Evolutionary conservation across 2,329 filamentous ascomycete genomes (phyloP), one percentile per base, ranked within the genome.

Genomic region (Diplodia intermedia): DNA sequence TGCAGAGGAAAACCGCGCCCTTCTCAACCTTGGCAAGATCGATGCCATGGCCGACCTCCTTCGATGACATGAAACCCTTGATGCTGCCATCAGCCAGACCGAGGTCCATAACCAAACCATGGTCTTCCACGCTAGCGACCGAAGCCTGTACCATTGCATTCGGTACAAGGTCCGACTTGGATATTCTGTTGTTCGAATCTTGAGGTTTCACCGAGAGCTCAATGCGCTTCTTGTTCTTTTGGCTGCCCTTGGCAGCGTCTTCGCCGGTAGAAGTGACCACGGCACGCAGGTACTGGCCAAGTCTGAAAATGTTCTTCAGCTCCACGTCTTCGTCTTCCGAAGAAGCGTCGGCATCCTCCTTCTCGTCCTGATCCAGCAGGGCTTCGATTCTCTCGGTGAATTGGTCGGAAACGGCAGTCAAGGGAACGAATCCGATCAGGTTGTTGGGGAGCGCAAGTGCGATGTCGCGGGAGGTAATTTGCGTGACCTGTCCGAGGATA

Each of bases 81-180:
- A 94, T 78, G 47, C 87, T 85, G 38, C 85, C 81, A 65, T 89
- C 87, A 43, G 89, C 84, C 7, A 98, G 83, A 20, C 93, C 93
- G 47, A 98, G 81, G 73, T 97, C 93, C 93, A 99, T 97, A 67
- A 98, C 88, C 68, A 95, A 86, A 70, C 95, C 95, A 75, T 97
- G 94, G 74, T 99, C 96, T 79, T 99, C 94, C n/a, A 96, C 90
- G 79, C 94, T 99, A 62, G 86, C 81, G 31, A 99, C 90, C 0
- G 93, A 90, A 1, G 93, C 94, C 85, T 98, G 96, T 23, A 98
- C 83, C 55, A 91, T 93, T 71, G 84, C 86, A 75, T 97, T 90
- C 50, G 86, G 80, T 11, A 95, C 88, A 11, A 97, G 80, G 73
- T 93, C 92, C 50, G 90, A 88, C 71, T 88, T 86, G 3, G 86